phyloP scores from a whole-genome alignment of 2,329 filamentous ascomycete genomes.

The Colletotrichum ledebouriae region DNA sequence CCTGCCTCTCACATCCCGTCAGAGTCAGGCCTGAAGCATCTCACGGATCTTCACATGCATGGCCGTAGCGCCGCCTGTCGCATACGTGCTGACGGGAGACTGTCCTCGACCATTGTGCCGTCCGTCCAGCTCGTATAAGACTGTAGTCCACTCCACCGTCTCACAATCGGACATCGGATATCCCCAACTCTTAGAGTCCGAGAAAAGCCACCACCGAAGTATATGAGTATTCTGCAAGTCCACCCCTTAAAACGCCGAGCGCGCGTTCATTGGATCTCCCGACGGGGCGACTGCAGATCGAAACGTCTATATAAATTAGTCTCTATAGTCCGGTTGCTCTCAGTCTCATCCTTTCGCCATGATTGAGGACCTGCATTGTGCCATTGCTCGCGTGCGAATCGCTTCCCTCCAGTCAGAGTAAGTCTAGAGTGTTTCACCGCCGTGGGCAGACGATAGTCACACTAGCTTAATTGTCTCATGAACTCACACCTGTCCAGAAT shows the following conservation, averaged over 20 bases:
- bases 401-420: conserved; percentile 63
- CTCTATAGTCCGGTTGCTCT: conserved; percentile 19
- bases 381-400: conserved; percentile 62
- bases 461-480: neutral
- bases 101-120: conserved; percentile 24
- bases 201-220: conserved; percentile 28
- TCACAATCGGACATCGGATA: conserved; percentile 49
- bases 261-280: conserved; percentile 32
- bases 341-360: conserved; percentile 44
- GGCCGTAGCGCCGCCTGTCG: conserved; percentile 37
- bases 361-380: conserved; percentile 57
- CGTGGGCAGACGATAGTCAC: neutral
- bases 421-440: conserved; percentile 45
- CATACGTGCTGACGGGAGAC: conserved; percentile 24
- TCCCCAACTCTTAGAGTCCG: conserved; percentile 47
- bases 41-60: conserved; percentile 33
- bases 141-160: conserved; percentile 3
- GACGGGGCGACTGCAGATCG: conserved; percentile 26
- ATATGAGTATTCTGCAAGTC: conserved; percentile 39
- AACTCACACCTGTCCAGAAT: conserved; percentile 12
- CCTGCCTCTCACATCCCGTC: neutral
- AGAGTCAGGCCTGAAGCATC: conserved; percentile 24
- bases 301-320: conserved; percentile 28
- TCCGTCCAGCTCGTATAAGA: conserved; percentile 35
- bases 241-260: conserved; percentile 34